Conservation (phyloP, 1,139 yeast species). For the Petasospora rhodanensis region DNA sequence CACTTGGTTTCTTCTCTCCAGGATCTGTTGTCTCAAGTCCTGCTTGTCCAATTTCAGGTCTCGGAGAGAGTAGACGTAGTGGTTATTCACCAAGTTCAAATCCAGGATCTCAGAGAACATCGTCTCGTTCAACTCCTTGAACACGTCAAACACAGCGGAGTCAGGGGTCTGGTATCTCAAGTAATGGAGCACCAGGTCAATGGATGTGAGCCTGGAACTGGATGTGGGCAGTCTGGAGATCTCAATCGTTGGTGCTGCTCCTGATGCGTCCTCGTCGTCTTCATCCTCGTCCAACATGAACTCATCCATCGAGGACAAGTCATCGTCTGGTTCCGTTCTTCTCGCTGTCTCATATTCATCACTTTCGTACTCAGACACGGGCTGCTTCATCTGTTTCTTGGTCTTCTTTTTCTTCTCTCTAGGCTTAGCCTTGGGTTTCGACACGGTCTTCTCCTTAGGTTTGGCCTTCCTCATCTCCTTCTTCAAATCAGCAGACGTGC, state of each 20-base stretch:
- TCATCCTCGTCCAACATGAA: constrained; percentile 5
- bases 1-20: constrained; percentile 37
- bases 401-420: constrained; percentile 1
- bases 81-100: constrained; percentile 35
- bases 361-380: too few relatives aligned
- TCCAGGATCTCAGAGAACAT: constrained; percentile 27
- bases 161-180: constrained; percentile 23
- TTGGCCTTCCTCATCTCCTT: too few relatives aligned
- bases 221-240: constrained; percentile 23
- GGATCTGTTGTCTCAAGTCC: constrained; percentile 37
- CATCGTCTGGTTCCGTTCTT: constrained; percentile 2
- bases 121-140: constrained; percentile 3
- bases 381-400: constrained; percentile 1
- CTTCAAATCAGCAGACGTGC: too few relatives aligned
- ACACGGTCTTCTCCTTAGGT: neutral
- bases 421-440: neutral
- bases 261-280: constrained; percentile 6
- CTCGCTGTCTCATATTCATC: neutral
- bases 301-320: constrained; percentile 6
- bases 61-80: constrained; percentile 35
- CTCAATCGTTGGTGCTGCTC: constrained; percentile 4
- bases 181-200: constrained; percentile 32
- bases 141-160: constrained; percentile 8
- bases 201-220: constrained; percentile 26
- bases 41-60: constrained; percentile 39